phyloP scores from a whole-genome alignment of 148 eudicot species.

The Rhododendron henanense region DNA sequence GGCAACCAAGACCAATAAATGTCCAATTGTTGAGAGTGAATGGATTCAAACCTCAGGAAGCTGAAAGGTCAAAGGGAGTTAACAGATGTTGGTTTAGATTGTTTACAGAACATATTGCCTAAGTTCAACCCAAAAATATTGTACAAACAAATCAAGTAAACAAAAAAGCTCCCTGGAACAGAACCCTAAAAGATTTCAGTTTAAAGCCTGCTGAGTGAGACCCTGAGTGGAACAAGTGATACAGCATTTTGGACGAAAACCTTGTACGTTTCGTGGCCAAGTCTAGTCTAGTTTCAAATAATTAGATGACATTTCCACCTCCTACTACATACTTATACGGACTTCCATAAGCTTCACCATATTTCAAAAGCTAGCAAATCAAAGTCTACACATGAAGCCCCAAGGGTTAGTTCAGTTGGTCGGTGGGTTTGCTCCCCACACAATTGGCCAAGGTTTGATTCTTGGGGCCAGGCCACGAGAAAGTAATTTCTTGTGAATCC shows the following conservation, averaged over 20 bases:
- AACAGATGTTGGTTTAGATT: neutral
- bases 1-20: neutral
- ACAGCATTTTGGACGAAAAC: neutral
- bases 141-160: neutral
- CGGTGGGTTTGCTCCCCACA: neutral
- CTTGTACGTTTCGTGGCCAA: neutral
- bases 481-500: neutral
- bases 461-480: neutral
- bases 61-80: neutral
- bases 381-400: neutral
- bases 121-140: neutral
- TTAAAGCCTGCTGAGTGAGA: neutral
- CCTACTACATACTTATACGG: neutral
- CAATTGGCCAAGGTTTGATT: neutral
- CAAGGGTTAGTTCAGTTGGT: too few relatives aligned
- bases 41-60: neutral
- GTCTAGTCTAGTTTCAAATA: neutral
- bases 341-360: neutral
- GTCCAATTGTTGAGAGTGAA: neutral
- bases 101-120: neutral
- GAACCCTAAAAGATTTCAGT: neutral
- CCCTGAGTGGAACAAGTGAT: neutral
- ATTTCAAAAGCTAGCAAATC: neutral
- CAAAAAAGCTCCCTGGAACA: neutral
- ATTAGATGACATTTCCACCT: neutral